Percentiles rank a stretch among this genome's conserved stretches.
Conservation (phyloP, 2,329 filamentous ascomycete genomes). For the Fusarium sublunatum region DNA sequence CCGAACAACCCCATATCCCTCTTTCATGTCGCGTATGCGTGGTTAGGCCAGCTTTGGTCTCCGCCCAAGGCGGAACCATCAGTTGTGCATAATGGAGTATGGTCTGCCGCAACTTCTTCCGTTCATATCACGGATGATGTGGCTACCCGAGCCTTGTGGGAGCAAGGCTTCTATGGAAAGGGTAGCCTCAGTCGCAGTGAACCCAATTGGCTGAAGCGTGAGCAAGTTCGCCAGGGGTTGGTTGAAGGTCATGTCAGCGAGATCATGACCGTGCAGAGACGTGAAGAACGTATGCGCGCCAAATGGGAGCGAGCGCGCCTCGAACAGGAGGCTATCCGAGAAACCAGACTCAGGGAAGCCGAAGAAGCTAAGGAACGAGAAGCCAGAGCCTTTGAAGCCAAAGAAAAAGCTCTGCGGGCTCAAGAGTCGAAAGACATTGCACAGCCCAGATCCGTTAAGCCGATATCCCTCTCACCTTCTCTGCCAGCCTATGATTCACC, state of each 20-base stretch:
- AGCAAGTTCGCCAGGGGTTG: slow-evolving; percentile 77
- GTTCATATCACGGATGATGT: slow-evolving; percentile 83
- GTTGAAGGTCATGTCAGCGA: slow-evolving; percentile 79
- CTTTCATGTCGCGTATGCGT: slow-evolving; percentile 80
- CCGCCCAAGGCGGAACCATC: slow-evolving; percentile 73
- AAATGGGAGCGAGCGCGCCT: slow-evolving; percentile 93
- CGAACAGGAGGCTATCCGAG: slow-evolving; percentile 85
- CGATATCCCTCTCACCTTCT: slow-evolving; percentile 6
- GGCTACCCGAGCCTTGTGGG: slow-evolving; percentile 87
- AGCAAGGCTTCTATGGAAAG: slow-evolving; percentile 97
- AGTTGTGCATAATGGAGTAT: slow-evolving; percentile 76
- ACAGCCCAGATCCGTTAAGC: slow-evolving; percentile 9
- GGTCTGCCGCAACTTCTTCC: slow-evolving; percentile 83
- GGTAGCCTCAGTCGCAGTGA: slow-evolving; percentile 93
- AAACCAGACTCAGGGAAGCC: slow-evolving; percentile 66
- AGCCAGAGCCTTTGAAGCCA: slow-evolving; percentile 22
- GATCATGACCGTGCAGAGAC: slow-evolving; percentile 78
- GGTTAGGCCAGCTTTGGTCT: slow-evolving; percentile 78
- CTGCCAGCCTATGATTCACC: slow-evolving; percentile 48
- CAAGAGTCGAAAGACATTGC: slow-evolving; percentile 12
- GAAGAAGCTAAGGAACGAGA: slow-evolving; percentile 40
- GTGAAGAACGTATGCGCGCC: slow-evolving; percentile 82
- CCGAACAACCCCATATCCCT: slow-evolving; percentile 93
- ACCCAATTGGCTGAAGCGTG: slow-evolving; percentile 88
- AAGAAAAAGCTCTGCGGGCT: slow-evolving; percentile 15